A percentile compares a stretch with the other conserved stretches of the same genome.
Conservation (phyloP, 2,329 filamentous ascomycete species). For the Magnaporthales sp. region DNA sequence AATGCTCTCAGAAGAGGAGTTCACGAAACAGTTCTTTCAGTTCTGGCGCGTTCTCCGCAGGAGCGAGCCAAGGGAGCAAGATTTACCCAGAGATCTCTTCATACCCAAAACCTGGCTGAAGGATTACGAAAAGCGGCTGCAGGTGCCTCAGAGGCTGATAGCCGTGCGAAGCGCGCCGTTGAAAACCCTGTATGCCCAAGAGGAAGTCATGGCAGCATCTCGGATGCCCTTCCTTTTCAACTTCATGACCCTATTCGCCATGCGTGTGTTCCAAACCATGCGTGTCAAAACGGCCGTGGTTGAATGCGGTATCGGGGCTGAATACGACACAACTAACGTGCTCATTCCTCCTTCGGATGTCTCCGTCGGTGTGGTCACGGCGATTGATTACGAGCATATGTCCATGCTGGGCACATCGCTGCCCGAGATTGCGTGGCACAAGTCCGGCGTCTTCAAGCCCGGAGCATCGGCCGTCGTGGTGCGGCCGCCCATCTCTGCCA, state of each 20-base stretch:
- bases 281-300: constrained; percentile 72
- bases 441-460: constrained; percentile 61
- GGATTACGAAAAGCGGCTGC: constrained; percentile 26
- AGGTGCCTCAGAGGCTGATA: background rate
- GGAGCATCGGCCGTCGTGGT: constrained; percentile 47
- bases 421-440: constrained; percentile 64
- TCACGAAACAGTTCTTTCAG: constrained; percentile 74
- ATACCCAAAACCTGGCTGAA: background rate
- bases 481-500: background rate
- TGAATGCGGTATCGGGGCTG: constrained; percentile 90
- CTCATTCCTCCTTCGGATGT: constrained; percentile 32
- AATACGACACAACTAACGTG: constrained; percentile 80
- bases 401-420: constrained; percentile 54
- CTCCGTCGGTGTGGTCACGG: constrained; percentile 29
- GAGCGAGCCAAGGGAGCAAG: constrained; percentile 24
- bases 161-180: background rate
- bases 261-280: constrained; percentile 72
- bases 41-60: constrained; percentile 59
- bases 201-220: background rate
- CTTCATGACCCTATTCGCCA: constrained; percentile 79
- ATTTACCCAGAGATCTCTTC: background rate
- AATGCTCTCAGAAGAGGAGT: constrained; percentile 59
- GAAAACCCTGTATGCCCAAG: background rate
- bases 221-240: constrained; percentile 87
- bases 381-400: constrained; percentile 60